These are phyloP conservation scores for Pythium coloratum DNA, from an alignment of 352 stramenopile genomes.

Conservation along the genomic window DNA sequence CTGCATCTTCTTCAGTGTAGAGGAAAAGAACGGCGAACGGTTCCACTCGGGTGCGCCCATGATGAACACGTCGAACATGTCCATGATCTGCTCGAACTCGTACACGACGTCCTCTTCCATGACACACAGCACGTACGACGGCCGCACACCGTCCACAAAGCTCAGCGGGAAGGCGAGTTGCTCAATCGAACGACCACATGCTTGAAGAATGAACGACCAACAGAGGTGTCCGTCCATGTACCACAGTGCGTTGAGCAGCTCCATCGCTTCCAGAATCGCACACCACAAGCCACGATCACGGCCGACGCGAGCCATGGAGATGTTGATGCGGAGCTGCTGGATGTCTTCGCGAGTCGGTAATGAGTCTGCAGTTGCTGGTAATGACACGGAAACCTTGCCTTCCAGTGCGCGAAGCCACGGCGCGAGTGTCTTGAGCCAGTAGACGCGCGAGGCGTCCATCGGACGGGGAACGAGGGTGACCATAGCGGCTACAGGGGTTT, in stretches of 20 bases:
- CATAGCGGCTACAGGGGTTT: background rate
- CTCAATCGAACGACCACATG: background rate
- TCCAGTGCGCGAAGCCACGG: conserved; percentile 6
- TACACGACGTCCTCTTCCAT: conserved; percentile 7
- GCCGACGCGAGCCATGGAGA: conserved; percentile 12
- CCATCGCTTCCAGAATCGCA: conserved; percentile 10
- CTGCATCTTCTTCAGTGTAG: background rate
- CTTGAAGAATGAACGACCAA: conserved; percentile 5
- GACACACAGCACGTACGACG: conserved; percentile 10
- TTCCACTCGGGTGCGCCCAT: conserved; percentile 15
- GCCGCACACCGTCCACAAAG: background rate
- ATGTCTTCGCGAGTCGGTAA: conserved; percentile 6
- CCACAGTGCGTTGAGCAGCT: conserved; percentile 11
- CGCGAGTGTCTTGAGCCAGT: conserved; percentile 1
- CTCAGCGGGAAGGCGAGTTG: conserved; percentile 9
- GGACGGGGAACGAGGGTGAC: background rate
- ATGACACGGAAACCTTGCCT: conserved; percentile 2
- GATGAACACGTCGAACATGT: conserved; percentile 12
- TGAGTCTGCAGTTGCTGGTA: background rate
- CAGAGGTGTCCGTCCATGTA: background rate
- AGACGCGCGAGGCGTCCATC: background rate
- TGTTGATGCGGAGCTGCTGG: conserved; percentile 1
- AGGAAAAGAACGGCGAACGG: conserved; percentile 10
- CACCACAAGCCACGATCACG: conserved; percentile 10
- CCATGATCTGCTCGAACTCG: conserved; percentile 9